phyloP scores from a whole-genome alignment of 306 rosid genomes.

The Trifolium repens region DNA sequence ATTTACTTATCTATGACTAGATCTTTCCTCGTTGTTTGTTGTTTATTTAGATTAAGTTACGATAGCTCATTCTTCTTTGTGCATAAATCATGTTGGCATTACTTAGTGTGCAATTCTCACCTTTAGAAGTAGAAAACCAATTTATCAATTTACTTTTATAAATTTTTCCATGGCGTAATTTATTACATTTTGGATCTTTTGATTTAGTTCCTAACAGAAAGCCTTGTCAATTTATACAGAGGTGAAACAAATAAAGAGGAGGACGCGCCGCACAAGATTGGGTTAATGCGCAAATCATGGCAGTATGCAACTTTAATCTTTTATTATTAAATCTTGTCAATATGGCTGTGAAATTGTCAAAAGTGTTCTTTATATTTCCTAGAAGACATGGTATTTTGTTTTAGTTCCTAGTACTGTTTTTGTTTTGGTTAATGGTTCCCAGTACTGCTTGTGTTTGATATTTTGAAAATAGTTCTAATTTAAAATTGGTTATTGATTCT shows the following conservation, averaged over 20 bases:
- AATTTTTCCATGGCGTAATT: neutral
- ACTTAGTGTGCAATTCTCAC: too few relatives aligned
- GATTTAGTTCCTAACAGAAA: neutral
- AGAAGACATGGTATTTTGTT: neutral
- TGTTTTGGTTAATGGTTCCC: neutral
- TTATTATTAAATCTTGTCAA: neutral
- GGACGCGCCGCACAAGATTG: neutral
- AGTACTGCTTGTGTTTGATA: neutral
- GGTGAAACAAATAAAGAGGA: neutral
- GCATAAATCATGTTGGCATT: too few relatives aligned
- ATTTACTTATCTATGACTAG: neutral
- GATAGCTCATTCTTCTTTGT: neutral
- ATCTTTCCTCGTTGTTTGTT: neutral
- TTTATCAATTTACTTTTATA: too few relatives aligned
- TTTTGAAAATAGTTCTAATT: too few relatives aligned
- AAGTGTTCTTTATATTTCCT: neutral
- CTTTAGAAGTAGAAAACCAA: neutral
- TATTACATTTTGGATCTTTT: too few relatives aligned
- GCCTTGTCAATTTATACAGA: neutral
- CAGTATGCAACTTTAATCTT: neutral
- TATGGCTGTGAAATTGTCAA: neutral
- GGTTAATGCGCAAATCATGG: neutral
- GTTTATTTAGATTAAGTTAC: neutral
- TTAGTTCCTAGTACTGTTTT: neutral
- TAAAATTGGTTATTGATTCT: too few relatives aligned